These are phyloP conservation scores for Fusarium chlamydosporum DNA, from an alignment of 2,329 filamentous ascomycete species.

Conservation along the genomic window DNA sequence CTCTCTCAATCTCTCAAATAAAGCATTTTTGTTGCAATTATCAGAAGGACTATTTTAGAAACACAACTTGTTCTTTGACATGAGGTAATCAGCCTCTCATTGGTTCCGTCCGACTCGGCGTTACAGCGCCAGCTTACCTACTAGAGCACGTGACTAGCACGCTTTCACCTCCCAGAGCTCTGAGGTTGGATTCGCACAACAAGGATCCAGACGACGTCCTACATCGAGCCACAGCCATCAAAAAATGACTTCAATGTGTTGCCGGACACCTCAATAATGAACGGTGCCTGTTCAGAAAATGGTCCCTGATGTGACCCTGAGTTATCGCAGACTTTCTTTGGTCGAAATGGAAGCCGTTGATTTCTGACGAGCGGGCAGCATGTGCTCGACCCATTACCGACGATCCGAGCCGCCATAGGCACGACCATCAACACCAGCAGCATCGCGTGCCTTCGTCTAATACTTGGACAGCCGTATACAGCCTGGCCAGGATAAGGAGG, in stretches of 20 bases:
- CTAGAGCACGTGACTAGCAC: conserved; percentile 38
- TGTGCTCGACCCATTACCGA: conserved; percentile 35
- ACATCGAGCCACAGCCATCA: conserved; percentile 41
- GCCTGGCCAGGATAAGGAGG: background rate
- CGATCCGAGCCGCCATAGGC: conserved; percentile 39
- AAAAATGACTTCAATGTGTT: conserved; percentile 32
- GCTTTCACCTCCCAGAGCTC: conserved; percentile 29
- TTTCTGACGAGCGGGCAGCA: conserved; percentile 18
- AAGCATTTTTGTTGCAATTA: no score
- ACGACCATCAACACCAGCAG: conserved; percentile 20
- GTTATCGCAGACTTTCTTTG: conserved; percentile 7
- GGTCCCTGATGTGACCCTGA: conserved; percentile 12
- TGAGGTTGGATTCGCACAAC: conserved; percentile 44
- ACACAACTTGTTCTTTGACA: background rate
- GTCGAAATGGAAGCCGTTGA: conserved; percentile 2
- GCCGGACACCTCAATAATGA: conserved; percentile 20
- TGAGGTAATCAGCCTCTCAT: background rate
- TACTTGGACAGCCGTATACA: conserved; percentile 2
- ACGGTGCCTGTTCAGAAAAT: background rate
- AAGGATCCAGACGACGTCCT: conserved; percentile 43
- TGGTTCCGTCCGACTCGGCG: background rate
- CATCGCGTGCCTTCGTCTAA: conserved; percentile 2
- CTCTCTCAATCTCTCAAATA: background rate
- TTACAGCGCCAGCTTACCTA: background rate
- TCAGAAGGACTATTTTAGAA: no score